phyloP scores from a whole-genome alignment of 2,329 filamentous ascomycete species.

The Aspergillus aculeatinus region DNA sequence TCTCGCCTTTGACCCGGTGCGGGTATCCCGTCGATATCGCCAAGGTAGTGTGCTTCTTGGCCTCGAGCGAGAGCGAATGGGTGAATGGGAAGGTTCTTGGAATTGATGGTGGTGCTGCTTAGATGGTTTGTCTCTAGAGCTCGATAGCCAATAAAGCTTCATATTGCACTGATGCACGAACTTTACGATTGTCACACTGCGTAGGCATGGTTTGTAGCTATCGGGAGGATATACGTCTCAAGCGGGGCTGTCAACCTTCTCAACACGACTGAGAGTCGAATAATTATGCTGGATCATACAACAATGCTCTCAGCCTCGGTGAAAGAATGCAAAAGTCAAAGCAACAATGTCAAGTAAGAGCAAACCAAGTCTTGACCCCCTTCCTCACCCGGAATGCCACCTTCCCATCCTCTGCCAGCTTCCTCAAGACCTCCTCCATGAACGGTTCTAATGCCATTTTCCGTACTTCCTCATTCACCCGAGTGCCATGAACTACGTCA shows the following conservation, averaged over 20 bases:
- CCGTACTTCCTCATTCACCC: no score
- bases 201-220: no score
- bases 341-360: not conserved
- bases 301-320: no score
- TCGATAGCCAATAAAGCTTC: not conserved
- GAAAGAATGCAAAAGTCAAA: not conserved
- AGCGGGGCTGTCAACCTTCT: no score
- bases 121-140: not conserved
- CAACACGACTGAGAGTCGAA: no score
- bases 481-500: no score
- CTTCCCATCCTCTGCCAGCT: not conserved
- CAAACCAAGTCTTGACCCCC: not conserved
- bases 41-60: conserved; percentile 11
- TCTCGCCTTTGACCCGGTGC: conserved; percentile 4
- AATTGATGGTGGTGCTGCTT: not conserved
- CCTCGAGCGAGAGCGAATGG: conserved; percentile 10
- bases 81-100: not conserved
- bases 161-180: no score
- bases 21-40: conserved; percentile 13
- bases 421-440: not conserved
- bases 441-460: not conserved
- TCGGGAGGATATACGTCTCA: no score
- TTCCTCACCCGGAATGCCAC: no score
- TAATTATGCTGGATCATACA: not conserved
- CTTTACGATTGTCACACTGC: no score